A percentile compares a stretch with the other conserved stretches of the same genome.
These are phyloP conservation scores for Kodamaea fukazawae DNA, from an alignment of 805 yeast species.

Conservation along the genomic window DNA sequence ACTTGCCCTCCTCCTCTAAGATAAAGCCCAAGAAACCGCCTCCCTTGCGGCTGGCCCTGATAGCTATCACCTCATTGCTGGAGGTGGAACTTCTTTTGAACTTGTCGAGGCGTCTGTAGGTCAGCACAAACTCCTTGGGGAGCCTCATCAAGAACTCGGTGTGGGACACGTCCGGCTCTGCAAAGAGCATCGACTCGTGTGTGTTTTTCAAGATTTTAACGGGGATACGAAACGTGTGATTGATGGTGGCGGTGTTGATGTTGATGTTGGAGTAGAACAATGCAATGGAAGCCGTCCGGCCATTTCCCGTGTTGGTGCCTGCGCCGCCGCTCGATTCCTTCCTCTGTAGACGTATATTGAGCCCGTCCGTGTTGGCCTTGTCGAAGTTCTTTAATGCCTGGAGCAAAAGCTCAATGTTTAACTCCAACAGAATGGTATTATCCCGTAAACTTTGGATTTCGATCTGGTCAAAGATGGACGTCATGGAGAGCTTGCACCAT, in stretches of 20 bases:
- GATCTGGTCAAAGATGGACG: constrained; percentile 45
- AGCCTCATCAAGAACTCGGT: constrained; percentile 56
- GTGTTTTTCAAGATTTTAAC: constrained; percentile 58
- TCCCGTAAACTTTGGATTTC: constrained; percentile 53
- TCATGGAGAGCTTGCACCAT: constrained; percentile 57
- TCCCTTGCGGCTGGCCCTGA: constrained; percentile 44
- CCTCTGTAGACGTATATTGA: constrained; percentile 52
- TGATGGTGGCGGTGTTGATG: constrained; percentile 44
- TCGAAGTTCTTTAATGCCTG: constrained; percentile 60
- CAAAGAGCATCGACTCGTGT: constrained; percentile 47
- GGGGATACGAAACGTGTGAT: constrained; percentile 70
- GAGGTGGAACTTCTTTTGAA: constrained; percentile 46
- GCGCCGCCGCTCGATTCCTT: constrained; percentile 30
- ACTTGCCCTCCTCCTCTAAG: constrained; percentile 52
- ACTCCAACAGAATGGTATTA: constrained; percentile 56
- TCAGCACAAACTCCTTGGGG: constrained; percentile 47
- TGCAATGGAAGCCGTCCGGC: constrained; percentile 51
- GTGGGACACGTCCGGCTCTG: constrained; percentile 60
- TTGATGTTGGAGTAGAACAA: constrained; percentile 51
- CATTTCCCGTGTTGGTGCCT: constrained; percentile 22
- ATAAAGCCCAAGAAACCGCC: constrained; percentile 52
- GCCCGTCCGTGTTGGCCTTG: constrained; percentile 47
- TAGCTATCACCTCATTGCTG: constrained; percentile 41
- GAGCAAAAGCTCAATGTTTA: constrained; percentile 57
- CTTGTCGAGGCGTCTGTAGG: constrained; percentile 64